Evolutionary conservation across 192 early-diverging fungal genomes (phyloP).

Genomic region (Coemansia sp.): DNA sequence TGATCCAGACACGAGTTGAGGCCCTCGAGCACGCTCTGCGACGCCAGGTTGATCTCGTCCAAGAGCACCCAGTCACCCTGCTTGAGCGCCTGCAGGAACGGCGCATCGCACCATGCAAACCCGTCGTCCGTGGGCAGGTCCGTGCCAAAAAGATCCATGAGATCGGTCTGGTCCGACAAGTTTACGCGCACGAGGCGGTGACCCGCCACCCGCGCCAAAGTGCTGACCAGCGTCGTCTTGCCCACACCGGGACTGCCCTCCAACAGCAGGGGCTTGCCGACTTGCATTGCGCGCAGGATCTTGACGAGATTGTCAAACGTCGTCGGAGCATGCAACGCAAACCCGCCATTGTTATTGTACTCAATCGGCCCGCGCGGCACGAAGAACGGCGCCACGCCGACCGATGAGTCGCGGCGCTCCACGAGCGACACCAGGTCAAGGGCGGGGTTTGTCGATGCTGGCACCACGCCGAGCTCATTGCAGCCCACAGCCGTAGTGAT

Average conservation of each 20-base stretch:
- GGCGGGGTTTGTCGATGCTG: not conserved
- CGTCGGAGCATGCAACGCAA: slow-evolving; percentile 89
- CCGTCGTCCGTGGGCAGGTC: slow-evolving; percentile 90
- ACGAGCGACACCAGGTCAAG: not conserved
- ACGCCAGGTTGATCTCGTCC: slow-evolving; percentile 98
- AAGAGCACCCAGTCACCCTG: slow-evolving; percentile 95
- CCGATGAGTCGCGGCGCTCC: slow-evolving; percentile 23
- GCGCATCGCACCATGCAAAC: slow-evolving; percentile 98
- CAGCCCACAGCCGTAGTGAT: not conserved
- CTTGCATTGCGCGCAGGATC: slow-evolving; percentile 87
- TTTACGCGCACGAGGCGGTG: slow-evolving; percentile 93
- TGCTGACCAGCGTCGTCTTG: slow-evolving; percentile 88
- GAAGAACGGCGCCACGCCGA: slow-evolving; percentile 84
- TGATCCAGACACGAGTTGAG: slow-evolving; percentile 99
- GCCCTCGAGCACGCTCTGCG: slow-evolving; percentile 97
- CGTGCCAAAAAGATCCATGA: slow-evolving; percentile 98
- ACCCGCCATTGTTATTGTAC: slow-evolving; percentile 58
- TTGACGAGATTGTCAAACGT: slow-evolving; percentile 85
- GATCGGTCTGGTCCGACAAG: slow-evolving; percentile 96
- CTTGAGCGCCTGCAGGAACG: slow-evolving; percentile 96
- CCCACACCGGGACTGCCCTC: slow-evolving; percentile 99
- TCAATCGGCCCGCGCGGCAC: slow-evolving; percentile 54
- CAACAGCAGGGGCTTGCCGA: slow-evolving; percentile 88
- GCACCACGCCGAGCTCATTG: slow-evolving; percentile 37
- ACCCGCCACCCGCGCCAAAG: slow-evolving; percentile 81